Conservation (phyloP, 768 basidiomycete genomes). For the Brasilioporus rufonigricans region DNA sequence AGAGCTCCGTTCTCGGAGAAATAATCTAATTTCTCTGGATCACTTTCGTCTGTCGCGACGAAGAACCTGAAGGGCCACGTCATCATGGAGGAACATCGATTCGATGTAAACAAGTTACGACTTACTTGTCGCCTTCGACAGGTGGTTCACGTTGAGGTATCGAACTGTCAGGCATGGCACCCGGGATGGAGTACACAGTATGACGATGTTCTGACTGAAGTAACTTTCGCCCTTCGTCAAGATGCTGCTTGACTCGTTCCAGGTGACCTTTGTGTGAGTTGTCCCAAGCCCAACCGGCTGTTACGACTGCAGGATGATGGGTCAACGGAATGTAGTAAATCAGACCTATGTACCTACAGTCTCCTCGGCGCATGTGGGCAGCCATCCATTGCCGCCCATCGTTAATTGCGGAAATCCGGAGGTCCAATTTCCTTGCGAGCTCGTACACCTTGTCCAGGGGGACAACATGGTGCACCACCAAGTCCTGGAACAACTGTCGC, state of each 20-base stretch:
- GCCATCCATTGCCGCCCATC: constrained; percentile 36
- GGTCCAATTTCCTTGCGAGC: constrained; percentile 24
- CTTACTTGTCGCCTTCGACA: constrained; percentile 16
- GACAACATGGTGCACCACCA: constrained; percentile 26
- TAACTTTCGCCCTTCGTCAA: constrained; percentile 29
- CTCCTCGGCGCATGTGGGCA: constrained; percentile 38
- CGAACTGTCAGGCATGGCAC: constrained; percentile 6
- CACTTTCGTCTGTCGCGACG: constrained; percentile 38
- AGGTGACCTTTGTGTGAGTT: constrained; percentile 32
- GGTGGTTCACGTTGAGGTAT: constrained; percentile 19
- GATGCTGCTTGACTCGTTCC: constrained; percentile 29
- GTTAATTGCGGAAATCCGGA: constrained; percentile 23
- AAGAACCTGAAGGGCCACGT: constrained; percentile 22
- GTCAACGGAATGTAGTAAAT: not conserved
- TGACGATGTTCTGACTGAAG: constrained; percentile 21
- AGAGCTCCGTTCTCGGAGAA: constrained; percentile 35
- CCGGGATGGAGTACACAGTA: constrained; percentile 17
- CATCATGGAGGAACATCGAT: not conserved
- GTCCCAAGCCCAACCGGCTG: constrained; percentile 34
- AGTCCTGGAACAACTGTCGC: constrained; percentile 19
- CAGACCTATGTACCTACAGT: constrained; percentile 28
- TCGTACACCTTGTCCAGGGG: constrained; percentile 24
- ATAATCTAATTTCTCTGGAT: constrained; percentile 27
- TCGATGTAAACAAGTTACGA: not conserved
- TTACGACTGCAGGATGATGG: constrained; percentile 19